Percentiles rank a stretch among this genome's conserved stretches.
These are phyloP conservation scores for Alternaria metachromatica DNA, from an alignment of 2,329 filamentous ascomycete species.

Conservation along the genomic window DNA sequence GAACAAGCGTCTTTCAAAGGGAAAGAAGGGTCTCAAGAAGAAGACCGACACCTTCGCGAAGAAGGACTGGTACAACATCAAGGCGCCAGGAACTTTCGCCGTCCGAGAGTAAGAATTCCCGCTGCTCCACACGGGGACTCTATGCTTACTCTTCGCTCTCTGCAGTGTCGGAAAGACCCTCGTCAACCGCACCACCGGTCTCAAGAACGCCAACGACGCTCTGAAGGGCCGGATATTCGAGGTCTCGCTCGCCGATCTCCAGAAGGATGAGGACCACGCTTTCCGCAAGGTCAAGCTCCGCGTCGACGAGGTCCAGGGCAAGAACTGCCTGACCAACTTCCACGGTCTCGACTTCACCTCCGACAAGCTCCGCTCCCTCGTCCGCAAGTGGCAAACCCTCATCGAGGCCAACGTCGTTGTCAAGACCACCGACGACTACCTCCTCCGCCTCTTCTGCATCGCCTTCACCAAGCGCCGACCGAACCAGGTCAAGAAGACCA, in stretches of 20 bases:
- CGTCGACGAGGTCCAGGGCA: constrained; percentile 98
- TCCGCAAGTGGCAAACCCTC: constrained; percentile 99
- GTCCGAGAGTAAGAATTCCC: constrained; percentile 82
- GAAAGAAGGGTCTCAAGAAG: constrained; percentile 99
- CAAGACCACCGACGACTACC: constrained; percentile 99
- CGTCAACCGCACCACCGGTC: constrained; percentile 98
- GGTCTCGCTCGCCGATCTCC: constrained; percentile 97
- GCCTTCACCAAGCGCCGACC: constrained; percentile 99
- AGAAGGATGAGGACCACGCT: constrained; percentile 99
- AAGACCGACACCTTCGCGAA: constrained; percentile 98
- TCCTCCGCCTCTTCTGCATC: constrained; percentile 97
- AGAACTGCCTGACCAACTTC: constrained; percentile 99
- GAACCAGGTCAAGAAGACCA: constrained; percentile 99
- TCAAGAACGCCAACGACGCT: constrained; percentile 99
- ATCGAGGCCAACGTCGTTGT: constrained; percentile 99
- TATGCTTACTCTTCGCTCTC: constrained; percentile 38
- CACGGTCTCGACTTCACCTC: constrained; percentile 99
- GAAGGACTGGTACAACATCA: constrained; percentile 99
- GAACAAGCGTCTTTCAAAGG: constrained; percentile 99
- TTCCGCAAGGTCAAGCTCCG: constrained; percentile 99
- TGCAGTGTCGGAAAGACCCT: constrained; percentile 98
- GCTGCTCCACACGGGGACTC: constrained; percentile 23
- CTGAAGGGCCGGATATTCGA: constrained; percentile 99
- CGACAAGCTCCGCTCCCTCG: constrained; percentile 98
- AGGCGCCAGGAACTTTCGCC: constrained; percentile 96